These are phyloP conservation scores for Candida morakotiae DNA, from an alignment of 805 yeast species.

Conservation along the genomic window DNA sequence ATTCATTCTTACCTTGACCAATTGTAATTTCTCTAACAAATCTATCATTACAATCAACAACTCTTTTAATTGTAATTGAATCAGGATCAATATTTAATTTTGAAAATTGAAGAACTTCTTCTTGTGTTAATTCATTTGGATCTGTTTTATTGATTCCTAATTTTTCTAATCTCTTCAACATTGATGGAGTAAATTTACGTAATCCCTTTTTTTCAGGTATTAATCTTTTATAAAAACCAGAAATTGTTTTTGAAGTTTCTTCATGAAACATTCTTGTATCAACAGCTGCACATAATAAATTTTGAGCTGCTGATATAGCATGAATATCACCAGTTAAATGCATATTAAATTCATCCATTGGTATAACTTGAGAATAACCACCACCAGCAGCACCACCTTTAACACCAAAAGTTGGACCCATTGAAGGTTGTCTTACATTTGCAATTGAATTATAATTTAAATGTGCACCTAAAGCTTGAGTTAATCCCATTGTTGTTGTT, in stretches of 20 bases:
- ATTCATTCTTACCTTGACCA: slow-evolving; percentile 89
- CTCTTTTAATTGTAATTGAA: slow-evolving; percentile 88
- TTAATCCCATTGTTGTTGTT: slow-evolving; percentile 92
- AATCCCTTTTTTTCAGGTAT: slow-evolving; percentile 83
- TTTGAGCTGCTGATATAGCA: slow-evolving; percentile 91
- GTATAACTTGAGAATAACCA: slow-evolving; percentile 95
- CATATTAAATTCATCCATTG: slow-evolving; percentile 98
- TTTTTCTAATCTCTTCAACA: slow-evolving; percentile 70
- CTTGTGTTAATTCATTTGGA: slow-evolving; percentile 75
- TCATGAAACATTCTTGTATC: slow-evolving; percentile 98
- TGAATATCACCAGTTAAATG: slow-evolving; percentile 97
- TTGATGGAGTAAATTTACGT: slow-evolving; percentile 73
- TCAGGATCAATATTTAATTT: slow-evolving; percentile 86
- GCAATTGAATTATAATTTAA: slow-evolving; percentile 81
- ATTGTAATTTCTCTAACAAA: slow-evolving; percentile 83
- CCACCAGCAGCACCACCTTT: slow-evolving; percentile 99
- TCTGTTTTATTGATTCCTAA: slow-evolving; percentile 79
- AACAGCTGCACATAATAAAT: slow-evolving; percentile 91
- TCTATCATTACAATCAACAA: slow-evolving; percentile 92
- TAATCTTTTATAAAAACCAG: slow-evolving; percentile 75
- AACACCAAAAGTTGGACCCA: slow-evolving; percentile 99
- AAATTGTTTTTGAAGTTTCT: slow-evolving; percentile 71
- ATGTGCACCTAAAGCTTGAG: slow-evolving; percentile 95
- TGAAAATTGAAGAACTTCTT: slow-evolving; percentile 71
- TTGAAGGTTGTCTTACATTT: slow-evolving; percentile 93